Evolutionary conservation across 805 yeast genomes (phyloP), one percentile per base, ranked within the genome.

Genomic region (Schwanniomyces sp.): DNA sequence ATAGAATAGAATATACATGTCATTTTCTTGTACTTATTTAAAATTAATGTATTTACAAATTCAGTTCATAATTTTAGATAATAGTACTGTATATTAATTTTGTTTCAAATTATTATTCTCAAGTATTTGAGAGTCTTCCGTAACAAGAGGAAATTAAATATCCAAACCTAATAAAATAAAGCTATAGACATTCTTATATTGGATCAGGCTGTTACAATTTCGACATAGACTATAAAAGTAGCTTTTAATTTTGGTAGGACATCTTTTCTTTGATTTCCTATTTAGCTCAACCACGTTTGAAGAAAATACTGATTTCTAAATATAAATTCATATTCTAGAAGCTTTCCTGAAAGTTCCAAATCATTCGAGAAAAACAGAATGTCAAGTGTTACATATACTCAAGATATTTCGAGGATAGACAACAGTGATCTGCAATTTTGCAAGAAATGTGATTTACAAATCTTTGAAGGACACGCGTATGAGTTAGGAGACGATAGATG

Each of bases 401-500:
- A 43, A 14, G 45, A 39, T 12, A 24, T 37, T 3, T 34, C 32
- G 12, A 39, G 34, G 12, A 17, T 34, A 34, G 45, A 46, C n/a
- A 41, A 39, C 17, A 34, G 27, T 28, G 34, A 39, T 29, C 42
- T 46, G 34, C 73, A 70, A 54, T 51, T 64, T 29, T 73, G 78
- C 52, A 73, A 73, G 46, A 70, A 70, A 51, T 73, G 78, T 52
- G 56, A 58, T 48, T 53, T 53, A 16, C 64, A 85, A 25, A 88
- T 92, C 42, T 79, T 80, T 16, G 96, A 89, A 58, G 97, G 97
- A 28, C 95, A 91, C 54, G 98, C 98, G 2, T 94, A 90, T 63
- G 98, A 92, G 63, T 74, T 92, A 43, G 96, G 96, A 21, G 95
- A 87, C 43, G 92, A 90, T 62, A 81, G 96, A 53, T 94, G 99